Percentiles rank a stretch among this genome's conserved stretches.
Conservation (phyloP, 192 early-diverging fungal genomes). For the Entomortierella beljakovae region DNA sequence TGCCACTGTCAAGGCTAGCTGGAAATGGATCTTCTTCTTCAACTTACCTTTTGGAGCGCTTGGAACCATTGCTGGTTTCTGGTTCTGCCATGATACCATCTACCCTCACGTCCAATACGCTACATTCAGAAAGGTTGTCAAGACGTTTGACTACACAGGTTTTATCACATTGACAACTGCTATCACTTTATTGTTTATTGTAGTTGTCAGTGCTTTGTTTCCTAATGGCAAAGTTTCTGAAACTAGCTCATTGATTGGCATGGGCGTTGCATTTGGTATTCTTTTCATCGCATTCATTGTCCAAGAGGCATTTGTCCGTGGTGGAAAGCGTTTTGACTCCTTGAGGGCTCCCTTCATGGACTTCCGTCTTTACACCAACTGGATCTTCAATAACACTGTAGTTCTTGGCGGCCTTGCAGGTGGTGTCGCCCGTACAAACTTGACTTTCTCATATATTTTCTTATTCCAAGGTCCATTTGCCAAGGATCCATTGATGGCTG, state of each 20-base stretch:
- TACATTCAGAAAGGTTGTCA: slow-evolving; percentile 27
- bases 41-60: slow-evolving; percentile 52
- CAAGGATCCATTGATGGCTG: slow-evolving; percentile 52
- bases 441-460: slow-evolving; percentile 50
- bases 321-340: slow-evolving; percentile 41
- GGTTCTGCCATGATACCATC: slow-evolving; percentile 47
- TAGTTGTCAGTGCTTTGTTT: slow-evolving; percentile 46
- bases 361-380: slow-evolving; percentile 41
- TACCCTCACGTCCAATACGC: slow-evolving; percentile 44
- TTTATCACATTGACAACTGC: slow-evolving; percentile 44
- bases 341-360: slow-evolving; percentile 39
- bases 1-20: slow-evolving; percentile 39
- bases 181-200: slow-evolving; percentile 38
- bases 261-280: slow-evolving; percentile 48
- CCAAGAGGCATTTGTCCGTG: slow-evolving; percentile 34
- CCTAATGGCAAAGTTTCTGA: slow-evolving; percentile 52
- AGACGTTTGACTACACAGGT: slow-evolving; percentile 48
- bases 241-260: slow-evolving; percentile 36
- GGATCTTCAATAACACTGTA: slow-evolving; percentile 48
- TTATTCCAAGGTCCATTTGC: slow-evolving; percentile 50
- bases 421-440: slow-evolving; percentile 51
- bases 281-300: slow-evolving; percentile 43
- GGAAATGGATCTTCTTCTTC: slow-evolving; percentile 56
- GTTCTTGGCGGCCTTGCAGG: slow-evolving; percentile 49
- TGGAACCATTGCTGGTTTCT: slow-evolving; percentile 37